Percentiles rank a stretch among this genome's conserved stretches.
phyloP scores from a whole-genome alignment of 2,329 filamentous ascomycete species.

The Amylocarpus encephaloides region DNA sequence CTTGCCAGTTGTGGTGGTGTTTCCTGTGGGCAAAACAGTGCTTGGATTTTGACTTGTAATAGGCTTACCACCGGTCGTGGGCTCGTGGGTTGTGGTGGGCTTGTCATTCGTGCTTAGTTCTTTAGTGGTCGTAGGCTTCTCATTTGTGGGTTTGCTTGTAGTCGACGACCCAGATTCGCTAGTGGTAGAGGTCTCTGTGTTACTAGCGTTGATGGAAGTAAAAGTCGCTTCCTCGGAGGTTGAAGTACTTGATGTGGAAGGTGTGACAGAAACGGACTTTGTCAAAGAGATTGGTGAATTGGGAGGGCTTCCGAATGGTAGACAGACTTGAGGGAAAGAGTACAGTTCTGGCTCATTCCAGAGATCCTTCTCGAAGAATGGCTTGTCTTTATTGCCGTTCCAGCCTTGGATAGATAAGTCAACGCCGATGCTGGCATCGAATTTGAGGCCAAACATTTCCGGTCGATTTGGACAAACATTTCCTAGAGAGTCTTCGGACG shows the following conservation, averaged over 20 bases:
- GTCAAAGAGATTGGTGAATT: slow-evolving; percentile 2
- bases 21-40: too few species aligned
- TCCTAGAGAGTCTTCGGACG: neutral
- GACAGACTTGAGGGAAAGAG: slow-evolving; percentile 1
- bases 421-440: slow-evolving; percentile 1
- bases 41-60: too few species aligned
- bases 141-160: neutral
- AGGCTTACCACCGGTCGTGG: too few species aligned
- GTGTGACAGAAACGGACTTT: neutral
- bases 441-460: slow-evolving; percentile 5
- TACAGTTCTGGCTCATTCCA: neutral
- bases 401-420: slow-evolving; percentile 1
- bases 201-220: neutral
- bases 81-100: too few species aligned
- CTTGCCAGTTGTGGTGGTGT: too few species aligned
- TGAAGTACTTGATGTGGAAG: neutral
- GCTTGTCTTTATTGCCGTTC: neutral
- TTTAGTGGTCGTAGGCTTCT: too few species aligned
- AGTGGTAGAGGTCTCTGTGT: neutral
- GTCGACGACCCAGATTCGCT: neutral
- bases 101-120: too few species aligned
- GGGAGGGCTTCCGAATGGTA: slow-evolving; percentile 1
- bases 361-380: neutral
- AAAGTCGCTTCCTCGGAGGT: neutral
- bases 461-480: slow-evolving; percentile 3